These are phyloP conservation scores for Pestalotiopsis fici DNA, from an alignment of 2,329 filamentous ascomycete genomes.

Conservation along the genomic window DNA sequence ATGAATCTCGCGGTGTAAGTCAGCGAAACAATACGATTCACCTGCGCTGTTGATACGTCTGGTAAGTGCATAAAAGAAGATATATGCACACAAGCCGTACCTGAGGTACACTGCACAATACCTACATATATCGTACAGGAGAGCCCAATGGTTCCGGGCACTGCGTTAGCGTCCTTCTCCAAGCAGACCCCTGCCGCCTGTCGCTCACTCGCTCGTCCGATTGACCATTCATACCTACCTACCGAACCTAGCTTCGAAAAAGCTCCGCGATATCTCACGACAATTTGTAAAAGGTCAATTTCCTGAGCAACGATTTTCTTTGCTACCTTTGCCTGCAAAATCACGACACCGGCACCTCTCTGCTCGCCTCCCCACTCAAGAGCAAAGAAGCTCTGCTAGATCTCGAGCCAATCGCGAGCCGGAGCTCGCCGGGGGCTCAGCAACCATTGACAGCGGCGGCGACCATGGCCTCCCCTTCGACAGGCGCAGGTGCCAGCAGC, in stretches of 20 bases:
- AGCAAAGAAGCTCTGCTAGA: background rate
- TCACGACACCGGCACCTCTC: background rate
- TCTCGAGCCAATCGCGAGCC: background rate
- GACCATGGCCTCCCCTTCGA: conserved; percentile 4
- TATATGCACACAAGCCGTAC: no score
- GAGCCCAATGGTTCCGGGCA: no score
- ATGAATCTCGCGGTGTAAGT: no score
- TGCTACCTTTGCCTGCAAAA: background rate
- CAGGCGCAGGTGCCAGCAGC: background rate
- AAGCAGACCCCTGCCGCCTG: background rate
- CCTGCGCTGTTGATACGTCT: no score
- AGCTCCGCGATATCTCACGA: conserved; percentile 1
- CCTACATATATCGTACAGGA: no score
- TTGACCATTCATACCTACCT: background rate
- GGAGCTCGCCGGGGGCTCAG: conserved; percentile 36
- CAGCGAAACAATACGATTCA: no score
- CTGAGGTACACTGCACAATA: no score
- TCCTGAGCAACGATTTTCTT: background rate
- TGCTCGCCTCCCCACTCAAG: background rate
- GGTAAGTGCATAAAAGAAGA: no score
- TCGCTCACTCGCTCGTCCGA: background rate
- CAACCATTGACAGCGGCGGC: conserved; percentile 24
- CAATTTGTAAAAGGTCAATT: background rate
- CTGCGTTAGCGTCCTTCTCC: no score
- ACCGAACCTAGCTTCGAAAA: background rate